These are phyloP conservation scores for Monosporascus sp. DNA, from an alignment of 2,329 filamentous ascomycete genomes.

Conservation along the genomic window DNA sequence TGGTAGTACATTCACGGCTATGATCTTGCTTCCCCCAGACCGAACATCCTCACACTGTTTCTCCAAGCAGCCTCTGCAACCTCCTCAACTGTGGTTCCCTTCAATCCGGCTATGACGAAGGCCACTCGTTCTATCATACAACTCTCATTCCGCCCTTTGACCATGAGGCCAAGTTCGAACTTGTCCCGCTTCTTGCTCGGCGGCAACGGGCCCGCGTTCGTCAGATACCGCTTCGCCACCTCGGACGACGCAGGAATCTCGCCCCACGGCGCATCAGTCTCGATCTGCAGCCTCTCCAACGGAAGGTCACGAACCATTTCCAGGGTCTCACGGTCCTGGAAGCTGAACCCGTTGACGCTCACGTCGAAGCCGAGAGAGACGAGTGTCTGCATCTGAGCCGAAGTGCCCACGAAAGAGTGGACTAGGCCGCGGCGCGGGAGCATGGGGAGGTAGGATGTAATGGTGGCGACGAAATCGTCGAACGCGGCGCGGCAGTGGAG, in stretches of 20 bases:
- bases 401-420: conserved; percentile 35
- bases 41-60: conserved; percentile 29
- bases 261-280: conserved; percentile 46
- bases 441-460: conserved; percentile 32
- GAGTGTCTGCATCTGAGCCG: conserved; percentile 31
- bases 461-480: conserved; percentile 36
- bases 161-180: conserved; percentile 39
- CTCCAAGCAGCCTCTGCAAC: conserved; percentile 34
- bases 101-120: conserved; percentile 43
- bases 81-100: conserved; percentile 36
- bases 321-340: conserved; percentile 31
- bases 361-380: conserved; percentile 35
- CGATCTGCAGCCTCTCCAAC: conserved; percentile 36
- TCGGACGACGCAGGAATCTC: conserved; percentile 32
- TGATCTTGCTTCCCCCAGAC: neutral
- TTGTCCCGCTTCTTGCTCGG: conserved; percentile 44
- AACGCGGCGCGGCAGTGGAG: conserved; percentile 38
- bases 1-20: too few relatives aligned
- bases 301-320: conserved; percentile 39
- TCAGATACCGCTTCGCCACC: conserved; percentile 37
- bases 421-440: conserved; percentile 34
- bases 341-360: conserved; percentile 47
- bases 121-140: conserved; percentile 43
- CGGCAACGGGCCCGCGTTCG: conserved; percentile 31
- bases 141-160: conserved; percentile 49